Conservation (phyloP, 441 rosid genomes). For the Brassica balearica region DNA sequence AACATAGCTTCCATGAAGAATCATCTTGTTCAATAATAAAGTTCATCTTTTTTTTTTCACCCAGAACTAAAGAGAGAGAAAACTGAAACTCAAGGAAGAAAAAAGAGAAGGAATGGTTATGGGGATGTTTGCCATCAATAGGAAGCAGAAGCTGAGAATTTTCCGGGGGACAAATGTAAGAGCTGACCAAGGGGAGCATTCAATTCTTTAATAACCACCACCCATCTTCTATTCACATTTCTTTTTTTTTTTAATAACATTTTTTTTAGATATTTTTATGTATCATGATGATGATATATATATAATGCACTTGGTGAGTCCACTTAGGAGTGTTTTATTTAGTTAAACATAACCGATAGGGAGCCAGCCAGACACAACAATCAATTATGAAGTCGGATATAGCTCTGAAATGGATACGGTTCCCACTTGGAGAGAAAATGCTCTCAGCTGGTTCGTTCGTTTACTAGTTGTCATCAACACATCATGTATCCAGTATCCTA, state of each 20-base stretch:
- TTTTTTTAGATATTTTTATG: not conserved
- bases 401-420: not conserved
- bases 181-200: slow-evolving; percentile 32
- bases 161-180: slow-evolving; percentile 30
- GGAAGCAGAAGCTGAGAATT: slow-evolving; percentile 29
- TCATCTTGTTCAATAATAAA: slow-evolving; percentile 13
- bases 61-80: slow-evolving; percentile 19
- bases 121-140: slow-evolving; percentile 29
- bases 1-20: slow-evolving; percentile 33
- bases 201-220: slow-evolving; percentile 27
- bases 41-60: not conserved
- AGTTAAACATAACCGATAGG: not conserved
- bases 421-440: not conserved
- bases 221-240: slow-evolving; percentile 30
- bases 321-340: not conserved
- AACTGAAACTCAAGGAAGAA: slow-evolving; percentile 12
- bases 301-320: not conserved
- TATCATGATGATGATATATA: not conserved
- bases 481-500: no score
- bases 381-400: not conserved
- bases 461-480: not conserved
- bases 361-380: not conserved
- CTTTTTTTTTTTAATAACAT: not conserved
- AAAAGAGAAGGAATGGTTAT: slow-evolving; percentile 30
- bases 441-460: not conserved